These are phyloP conservation scores for Plenodomus tracheiphilus DNA, from an alignment of 2,329 filamentous ascomycete species.

Conservation along the genomic window DNA sequence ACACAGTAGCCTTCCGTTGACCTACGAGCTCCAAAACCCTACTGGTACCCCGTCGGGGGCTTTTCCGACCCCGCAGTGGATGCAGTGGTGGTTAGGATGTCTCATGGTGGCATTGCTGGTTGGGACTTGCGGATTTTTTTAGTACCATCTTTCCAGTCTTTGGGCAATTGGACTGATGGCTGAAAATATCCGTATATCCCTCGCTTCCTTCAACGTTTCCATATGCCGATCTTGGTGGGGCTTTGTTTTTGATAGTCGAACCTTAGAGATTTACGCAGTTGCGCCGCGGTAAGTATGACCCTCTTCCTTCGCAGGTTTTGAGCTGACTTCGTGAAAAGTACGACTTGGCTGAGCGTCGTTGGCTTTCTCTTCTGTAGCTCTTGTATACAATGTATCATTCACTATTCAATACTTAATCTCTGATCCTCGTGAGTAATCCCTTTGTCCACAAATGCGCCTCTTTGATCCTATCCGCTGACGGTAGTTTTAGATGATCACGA, in stretches of 20 bases:
- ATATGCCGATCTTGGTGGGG: not conserved
- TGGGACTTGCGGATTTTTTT: not conserved
- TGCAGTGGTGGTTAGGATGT: too few relatives aligned
- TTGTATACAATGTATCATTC: not conserved
- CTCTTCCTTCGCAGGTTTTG: not conserved
- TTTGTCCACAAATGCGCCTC: too few relatives aligned
- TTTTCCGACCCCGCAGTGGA: too few relatives aligned
- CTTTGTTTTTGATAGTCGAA: not conserved
- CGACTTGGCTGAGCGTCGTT: not conserved
- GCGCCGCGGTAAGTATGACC: not conserved
- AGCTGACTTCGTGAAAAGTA: not conserved
- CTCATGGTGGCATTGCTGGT: not conserved
- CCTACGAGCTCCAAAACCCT: too few relatives aligned
- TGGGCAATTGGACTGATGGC: not conserved
- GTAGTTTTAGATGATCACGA: too few relatives aligned
- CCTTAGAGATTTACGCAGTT: not conserved
- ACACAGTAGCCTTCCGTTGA: not conserved
- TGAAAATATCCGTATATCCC: not conserved
- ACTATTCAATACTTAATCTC: not conserved
- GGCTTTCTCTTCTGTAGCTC: not conserved
- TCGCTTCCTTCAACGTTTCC: too few relatives aligned
- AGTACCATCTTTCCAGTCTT: not conserved
- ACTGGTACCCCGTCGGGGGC: too few relatives aligned
- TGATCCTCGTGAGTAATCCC: not conserved
- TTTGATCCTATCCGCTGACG: not conserved